Base-by-base conservation (phyloP, 768 basidiomycete species). In the Cantharellus cinnabarinus region DNA sequence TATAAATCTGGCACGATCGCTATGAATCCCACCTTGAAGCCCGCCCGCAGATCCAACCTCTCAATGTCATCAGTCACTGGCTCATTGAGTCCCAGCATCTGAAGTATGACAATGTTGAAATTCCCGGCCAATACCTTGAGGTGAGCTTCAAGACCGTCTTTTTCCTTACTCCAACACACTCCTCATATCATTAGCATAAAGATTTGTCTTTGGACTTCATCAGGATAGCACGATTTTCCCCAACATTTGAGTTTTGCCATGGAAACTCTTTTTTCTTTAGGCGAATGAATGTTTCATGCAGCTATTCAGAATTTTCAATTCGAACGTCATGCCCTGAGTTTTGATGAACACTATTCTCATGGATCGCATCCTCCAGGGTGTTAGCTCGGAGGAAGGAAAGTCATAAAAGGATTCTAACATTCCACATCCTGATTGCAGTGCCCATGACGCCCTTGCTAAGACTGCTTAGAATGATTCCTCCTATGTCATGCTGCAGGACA, bases 51-150 rank as follows among this genome's bases (percentile, higher is more conserved):
- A 70, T 83, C 50, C 90, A 94, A 65, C 80, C 89, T 3, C 73
- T 99, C 59, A 91, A 95, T 62, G 73, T 81, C 54, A 73, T 88
- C 50, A 90, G 89, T 63, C 90, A 93, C 70, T 95, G 91, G 71
- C 74, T 98, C 65, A 86, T 89, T 4, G 95, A 98, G 70, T 99
- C 97, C 75, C 94, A 98, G 64, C 91, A 95, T 69, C 83, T 81
- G 66, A 95, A 91, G 68, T 90, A 94, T 56, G 95, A 98, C 63
- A 93, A 99, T 63, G 88, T 99, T 42, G 93, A 99, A 67, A 80
- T 99, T 56, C 93, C 93, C n/a, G 95, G 95, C 4, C 95, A 99
- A 69, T 99, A 99, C 68, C 86, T 90, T 0, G 89, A 97, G 78
- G 91, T 87, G 58, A 65, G 73, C 61, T 2, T 20, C 57, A 1